Evolutionary conservation across 169 alveolate genomes (phyloP), one percentile per base, ranked within the genome.

Genomic region (Eimeria mitis): DNA sequence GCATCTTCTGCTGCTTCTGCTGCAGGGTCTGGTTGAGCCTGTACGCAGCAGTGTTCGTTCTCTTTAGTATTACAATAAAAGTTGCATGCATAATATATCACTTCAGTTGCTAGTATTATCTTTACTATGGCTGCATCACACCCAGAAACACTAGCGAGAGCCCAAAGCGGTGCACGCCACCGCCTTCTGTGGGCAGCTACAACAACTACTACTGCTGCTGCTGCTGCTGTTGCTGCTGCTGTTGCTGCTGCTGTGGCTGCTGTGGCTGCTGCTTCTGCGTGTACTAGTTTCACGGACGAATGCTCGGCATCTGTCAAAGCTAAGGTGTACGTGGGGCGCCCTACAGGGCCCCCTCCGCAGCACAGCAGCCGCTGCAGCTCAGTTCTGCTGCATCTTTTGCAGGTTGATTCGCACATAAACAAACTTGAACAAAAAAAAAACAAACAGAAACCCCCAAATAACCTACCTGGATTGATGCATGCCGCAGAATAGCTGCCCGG

Each of bases 11-110:
- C 83, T 25, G 68, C 83, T 6, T 87, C 92, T 14, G 81, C 61
- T 19, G 92, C 81, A 34, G 92, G 65, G 31, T 87, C 92, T 8
- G 92, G 83, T 68, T 59, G 59, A 1, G 83, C 92, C 92, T 87
- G 92, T 42, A 21, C 9, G 63, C 42, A 40, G 52, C 65, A 76
- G 87, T 52, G 34, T 7, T n/a, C 16, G 23, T n/a, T n/a, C 19
- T n/a, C 47, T 40, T 37, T 75, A n/a, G 85, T 34, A 16, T 23
- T 40, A 61, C 85, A 70, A 13, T 14, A 13, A 70, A 16, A 56
- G 16, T 6, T 56, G 14, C 25, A 16, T 56, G 65, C 65, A 1
- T 13, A 13, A 16, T 56, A 1, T 16, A 3, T 56, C 25, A 16
- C 65, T 56, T 3, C 65, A 13, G 65, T 23, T 56, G 9, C 56